Base-by-base conservation (phyloP, 192 early-diverging fungal species). In the Podila clonocystis region DNA sequence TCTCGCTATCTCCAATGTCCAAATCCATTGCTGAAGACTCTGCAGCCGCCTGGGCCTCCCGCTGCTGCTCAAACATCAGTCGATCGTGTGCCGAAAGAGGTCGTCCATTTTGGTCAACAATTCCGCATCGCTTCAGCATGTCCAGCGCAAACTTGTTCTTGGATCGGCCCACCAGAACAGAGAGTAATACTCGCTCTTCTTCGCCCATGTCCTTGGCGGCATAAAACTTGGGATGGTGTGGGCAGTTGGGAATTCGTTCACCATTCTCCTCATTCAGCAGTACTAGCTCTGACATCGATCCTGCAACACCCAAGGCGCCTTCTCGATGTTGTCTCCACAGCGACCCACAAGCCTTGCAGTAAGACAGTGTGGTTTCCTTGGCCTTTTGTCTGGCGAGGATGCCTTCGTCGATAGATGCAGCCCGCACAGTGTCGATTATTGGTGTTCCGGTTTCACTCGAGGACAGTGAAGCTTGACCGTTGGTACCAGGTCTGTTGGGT, bases 111-210 rank as follows among this genome's bases (percentile, higher is more conserved):
- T 68, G 65, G 45, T 80, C 77, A 4, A 80, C 70, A 38, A 80
- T 80, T 26, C 77, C 77, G 36, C 77, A 80, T 17, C 58, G 57
- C 36, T 73, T 71, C 52, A 80, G 28, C 71, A 80, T 73, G 52
- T 80, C 77, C 45, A 80, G 58, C 5, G 77, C 71, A 69, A 80
- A 80, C 49, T 73, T 72, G 67, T 80, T 80, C 67, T 69, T 80
- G 45, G 70, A 49, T 17, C 77, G 60, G 5, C 70, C 77, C 2
- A 68, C 45, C 70, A 80, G 34, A 58, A 73, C n/a, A 0, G 70
- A 68, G 2, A 68, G 62, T 28, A 72, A 31, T 45, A 73, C 62
- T 13, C 24, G 55, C 8, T 80, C 70, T 13, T 80, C 77, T 28
- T 80, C 71, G 1, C 31, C 41, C 17, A 80, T 36, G 24, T 64